Base-by-base conservation (phyloP, 768 basidiomycete genomes). In the Daedaleopsis nitida region DNA sequence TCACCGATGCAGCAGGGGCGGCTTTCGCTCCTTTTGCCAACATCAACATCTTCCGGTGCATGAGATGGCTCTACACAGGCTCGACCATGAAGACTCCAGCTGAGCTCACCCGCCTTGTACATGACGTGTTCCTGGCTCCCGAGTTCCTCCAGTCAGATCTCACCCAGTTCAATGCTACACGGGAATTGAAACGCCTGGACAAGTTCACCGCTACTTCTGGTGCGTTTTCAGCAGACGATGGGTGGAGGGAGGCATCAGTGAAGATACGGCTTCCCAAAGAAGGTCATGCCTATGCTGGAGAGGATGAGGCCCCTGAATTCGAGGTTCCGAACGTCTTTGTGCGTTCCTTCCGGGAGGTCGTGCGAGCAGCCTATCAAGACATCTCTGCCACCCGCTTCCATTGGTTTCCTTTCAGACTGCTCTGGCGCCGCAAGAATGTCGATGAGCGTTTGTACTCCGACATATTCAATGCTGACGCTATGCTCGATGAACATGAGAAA, bases 21-120 rank as follows among this genome's bases (percentile, higher is more conserved):
- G 39, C 23, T 6, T 54, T 59, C 34, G 48, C 52, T 4, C 63
- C 63, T 1, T 69, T 68, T 44, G 43, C 17, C 11, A 71, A 66
- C 34, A 47, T 53, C 27, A 59, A 71, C 0, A 56, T 59, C 2
- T 73, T 67, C 34, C 67, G 68, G 0, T 71, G 73, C n/a, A 65
- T 73, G 68, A 16, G 58, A 5, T 77, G 77, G 76, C 57, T 66
- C 4, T 74, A 73, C 48, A 65, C 65, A 9, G 69, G 73, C 0
- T 70, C 67, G 66, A 49, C 10, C 23, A 27, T 0, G n/a, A 77
- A 76, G 51, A 74, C 75, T 5, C 52, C 58, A 2, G 34, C 17
- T 0, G 72, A 76, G 35, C 45, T 73, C 0, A 53, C 75, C 9
- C 57, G 56, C 0, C 66, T 79, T 0, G 69, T 73, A 9, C 37